Base-by-base conservation (phyloP, 2,329 filamentous ascomycete genomes). In the Beauveria varroae region DNA sequence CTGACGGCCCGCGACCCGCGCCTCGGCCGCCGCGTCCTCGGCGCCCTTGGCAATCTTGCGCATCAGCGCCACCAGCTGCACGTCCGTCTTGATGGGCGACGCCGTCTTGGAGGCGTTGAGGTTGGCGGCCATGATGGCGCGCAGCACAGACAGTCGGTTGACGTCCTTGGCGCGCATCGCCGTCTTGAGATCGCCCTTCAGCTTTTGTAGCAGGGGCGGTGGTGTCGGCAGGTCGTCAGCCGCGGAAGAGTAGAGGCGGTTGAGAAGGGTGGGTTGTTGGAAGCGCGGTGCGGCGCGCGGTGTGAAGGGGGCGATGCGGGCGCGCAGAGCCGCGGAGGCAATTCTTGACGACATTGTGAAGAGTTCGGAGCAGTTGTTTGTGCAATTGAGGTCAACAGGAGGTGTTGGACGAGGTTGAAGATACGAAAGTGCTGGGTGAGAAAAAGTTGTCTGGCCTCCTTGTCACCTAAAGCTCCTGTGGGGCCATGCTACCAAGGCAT, bases 71-170 rank as follows among this genome's bases (percentile, higher is more conserved):
- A 91, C 82, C 60, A 93, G 79, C 68, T 89, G 84, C 65, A 82
- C 80, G 72, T 93, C 89, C 24, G 85, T 89, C 60, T 77, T 78
- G 69, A 93, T 84, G n/a, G 90, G 89, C 44, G 76, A 78, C 44
- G 80, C 70, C 16, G 88, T 91, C 75, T 93, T 93, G 71, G 86
- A 87, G 40, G 88, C 86, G 73, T 92, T 93, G 67, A 87, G 86
- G 64, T 88, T 85, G 64, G 88, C 83, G 37, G 88, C 80, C 65
- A 93, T 81, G 64, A 93, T 76, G 46, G 80, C 73, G 66, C 90
- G 87, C 54, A 93, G 80, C 43, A 90, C 88, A 44, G 82, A 76
- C 28, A 93, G 83, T 2, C 87, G 85, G 28, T 83, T 77, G 28
- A 79, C 74, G 69, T 89, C 85, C 72, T 87, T 88, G 67, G 79